Conservation (phyloP, 768 basidiomycete genomes). For the Boletus eberwhitei region DNA sequence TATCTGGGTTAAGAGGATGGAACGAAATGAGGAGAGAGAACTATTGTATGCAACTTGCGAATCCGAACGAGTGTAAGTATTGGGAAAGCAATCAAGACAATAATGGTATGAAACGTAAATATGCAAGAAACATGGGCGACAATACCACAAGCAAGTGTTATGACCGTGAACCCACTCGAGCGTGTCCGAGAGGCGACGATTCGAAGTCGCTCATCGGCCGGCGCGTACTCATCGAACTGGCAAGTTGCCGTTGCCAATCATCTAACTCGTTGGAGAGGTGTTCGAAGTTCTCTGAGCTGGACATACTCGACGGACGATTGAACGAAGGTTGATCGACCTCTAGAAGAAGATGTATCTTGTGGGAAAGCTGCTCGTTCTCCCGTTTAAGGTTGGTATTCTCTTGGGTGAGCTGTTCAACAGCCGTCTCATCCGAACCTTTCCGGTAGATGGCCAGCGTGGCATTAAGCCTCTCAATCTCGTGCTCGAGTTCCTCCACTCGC, state of each 20-base stretch:
- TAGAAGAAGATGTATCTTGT: constrained; percentile 84
- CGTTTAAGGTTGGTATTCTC: constrained; percentile 77
- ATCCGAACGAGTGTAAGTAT: constrained; percentile 58
- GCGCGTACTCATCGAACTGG: constrained; percentile 73
- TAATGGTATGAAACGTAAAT: constrained; percentile 37
- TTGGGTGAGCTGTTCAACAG: constrained; percentile 75
- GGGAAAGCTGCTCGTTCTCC: constrained; percentile 87
- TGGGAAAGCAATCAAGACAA: constrained; percentile 34
- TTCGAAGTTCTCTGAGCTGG: constrained; percentile 84
- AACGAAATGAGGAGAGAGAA: constrained; percentile 32
- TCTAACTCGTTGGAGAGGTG: constrained; percentile 79
- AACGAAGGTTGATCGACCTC: constrained; percentile 81
- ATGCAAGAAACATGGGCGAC: constrained; percentile 24
- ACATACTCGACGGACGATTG: constrained; percentile 66
- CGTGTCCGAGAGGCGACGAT: constrained; percentile 47
- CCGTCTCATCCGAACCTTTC: constrained; percentile 71
- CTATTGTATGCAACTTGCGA: constrained; percentile 37
- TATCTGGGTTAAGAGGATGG: constrained; percentile 34
- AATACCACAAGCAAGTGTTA: constrained; percentile 28
- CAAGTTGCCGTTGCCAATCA: constrained; percentile 82
- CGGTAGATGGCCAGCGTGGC: constrained; percentile 71
- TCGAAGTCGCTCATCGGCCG: constrained; percentile 74
- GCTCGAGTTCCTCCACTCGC: constrained; percentile 76
- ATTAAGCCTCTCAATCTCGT: constrained; percentile 74
- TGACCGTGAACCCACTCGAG: constrained; percentile 59